Evolutionary conservation across 192 early-diverging fungal genomes (phyloP), one percentile per base, ranked within the genome.

Genomic region (Chytriomyces sp.): DNA sequence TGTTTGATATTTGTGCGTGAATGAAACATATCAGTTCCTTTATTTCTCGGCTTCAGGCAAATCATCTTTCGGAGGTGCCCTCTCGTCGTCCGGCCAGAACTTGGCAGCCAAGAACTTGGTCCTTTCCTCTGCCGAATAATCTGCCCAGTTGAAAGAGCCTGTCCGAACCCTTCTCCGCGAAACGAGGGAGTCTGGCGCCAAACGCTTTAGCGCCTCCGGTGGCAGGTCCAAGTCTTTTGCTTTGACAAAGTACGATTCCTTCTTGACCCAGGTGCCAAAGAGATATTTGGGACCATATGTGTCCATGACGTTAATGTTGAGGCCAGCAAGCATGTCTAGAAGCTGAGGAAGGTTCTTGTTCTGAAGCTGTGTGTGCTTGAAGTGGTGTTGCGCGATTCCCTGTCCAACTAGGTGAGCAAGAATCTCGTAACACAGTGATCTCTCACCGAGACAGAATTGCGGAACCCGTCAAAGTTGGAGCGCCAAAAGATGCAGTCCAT

Each of bases 231-330:
- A 14, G 6, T 68, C 65, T 30, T 17, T 22, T 5, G 10, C 12
- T 19, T 37, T 5, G 26, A 83, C 17, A 12, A 33, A 52, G 67
- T 76, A 86, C 63, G 64, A 39, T 68, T 85, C 81, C 54, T 80
- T 80, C 67, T 86, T 86, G 72, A 86, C 73, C 79, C 82, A 86
- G 5, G 81, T 82, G 3, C 85, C 85, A 69, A 78, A 86, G 64
- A 86, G 52, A 55, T 62, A 75, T 36, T 75, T 68, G n/a, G 71
- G 52, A 6, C 52, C 39, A 58, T 64, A 73, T 17, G 52, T 67
- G 22, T 57, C 52, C 28, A 81, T 73, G 0, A 76, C 64, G 56
- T 74, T 49, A 8, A 76, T 37, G 25, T 67, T 64, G 26, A 70
- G 38, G 3, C 28, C 39, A 3, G 70, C 49, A 3, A 85, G 77